Base-by-base conservation (phyloP, 441 rosid genomes). In the Flueggea neowawraea region DNA sequence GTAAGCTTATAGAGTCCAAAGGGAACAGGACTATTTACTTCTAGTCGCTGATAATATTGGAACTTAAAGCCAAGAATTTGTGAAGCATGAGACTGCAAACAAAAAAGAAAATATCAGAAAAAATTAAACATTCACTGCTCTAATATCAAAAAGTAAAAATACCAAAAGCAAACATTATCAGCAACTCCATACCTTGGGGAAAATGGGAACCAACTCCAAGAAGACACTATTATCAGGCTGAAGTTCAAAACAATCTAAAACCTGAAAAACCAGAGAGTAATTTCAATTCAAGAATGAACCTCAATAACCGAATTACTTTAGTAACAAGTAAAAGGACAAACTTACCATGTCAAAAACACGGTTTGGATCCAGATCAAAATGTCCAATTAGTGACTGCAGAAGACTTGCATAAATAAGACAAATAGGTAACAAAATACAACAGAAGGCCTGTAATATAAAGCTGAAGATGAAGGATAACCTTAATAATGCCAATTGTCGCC, bases 291-390 rank as follows among this genome's bases (percentile, higher is more conserved):
- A 68, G 39, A 33, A 33, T 66, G 55, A 79, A 63, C 69, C 64
- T 63, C 65, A 63, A 63, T 13, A 57, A 61, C 13, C 55, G 2
- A 5, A 43, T 28, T 32, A 12, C 6, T 6, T 16, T n/a, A 57
- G 17, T 10, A 17, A 17, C 52, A 15, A 62, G 58, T 33, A 44
- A 10, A 15, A 50, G 15, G 5, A 72, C 16, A 56, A 66, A 75
- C 99, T 94, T 86, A 96, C 99, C 66, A 96, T 86, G 79, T 96
- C 99, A 61, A 96, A 96, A 82, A 96, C 99, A 71, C 98, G 99
- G 71, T 96, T 96, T 1, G 98, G 99, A 73, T 96, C 99, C 75
- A 96, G 78, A 84, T 96, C 99, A 75, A 96, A 96, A 71, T 96
- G 99, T 60, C 99, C 99, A 72, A 96, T 96, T 68, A 96, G 73